Base-by-base conservation (phyloP, 2,329 filamentous ascomycete genomes). In the Talaromyces sp. region DNA sequence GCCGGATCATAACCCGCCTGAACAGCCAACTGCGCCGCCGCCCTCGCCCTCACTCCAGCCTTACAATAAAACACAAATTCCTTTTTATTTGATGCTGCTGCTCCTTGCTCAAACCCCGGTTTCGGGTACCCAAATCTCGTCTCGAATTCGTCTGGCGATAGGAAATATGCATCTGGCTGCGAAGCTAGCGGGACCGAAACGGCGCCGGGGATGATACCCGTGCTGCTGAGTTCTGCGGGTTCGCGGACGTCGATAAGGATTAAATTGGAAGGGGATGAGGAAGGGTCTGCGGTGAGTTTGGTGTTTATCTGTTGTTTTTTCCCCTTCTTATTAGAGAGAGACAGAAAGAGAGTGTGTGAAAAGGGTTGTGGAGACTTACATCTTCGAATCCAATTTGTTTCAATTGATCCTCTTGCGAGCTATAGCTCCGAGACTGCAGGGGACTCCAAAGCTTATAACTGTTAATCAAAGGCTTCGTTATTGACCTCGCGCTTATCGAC, bases 51-150 rank as follows among this genome's bases (percentile, higher is more conserved):
- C 64, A 98, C 90, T 2, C 95, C 95, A 0, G 93, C 88, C 78
- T 91, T 96, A 78, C 95, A 99, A 75, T 96, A 98, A 70, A 98
- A 95, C 4, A 98, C 82, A 14, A 96, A 68, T 62, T 79, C 74
- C 13, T 62, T 61, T n/a, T 35, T 58, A 19, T 62, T 43, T 17
- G 55, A 58, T 19, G 57, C 10, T 62, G 57, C 53, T 21, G 49
- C 57, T 17, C 66, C 73, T 65, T 84, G 80, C 32, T 84, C 80
- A 62, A 78, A 79, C 2, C 69, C 68, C 0, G 88, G 93, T 63
- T 90, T 89, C 62, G 82, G 77, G 70, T 89, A 96, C 4, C 91
- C 93, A 75, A 91, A 93, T 17, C 88, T 79, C 62, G 91, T 90
- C 71, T 89, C 84, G 71, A 98, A 98, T 64, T 96, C 92, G 13